A percentile compares a stretch with the other conserved stretches of the same genome.
Conservation (phyloP, 352 stramenopile genomes). For the Pythium aphanidermatum region DNA sequence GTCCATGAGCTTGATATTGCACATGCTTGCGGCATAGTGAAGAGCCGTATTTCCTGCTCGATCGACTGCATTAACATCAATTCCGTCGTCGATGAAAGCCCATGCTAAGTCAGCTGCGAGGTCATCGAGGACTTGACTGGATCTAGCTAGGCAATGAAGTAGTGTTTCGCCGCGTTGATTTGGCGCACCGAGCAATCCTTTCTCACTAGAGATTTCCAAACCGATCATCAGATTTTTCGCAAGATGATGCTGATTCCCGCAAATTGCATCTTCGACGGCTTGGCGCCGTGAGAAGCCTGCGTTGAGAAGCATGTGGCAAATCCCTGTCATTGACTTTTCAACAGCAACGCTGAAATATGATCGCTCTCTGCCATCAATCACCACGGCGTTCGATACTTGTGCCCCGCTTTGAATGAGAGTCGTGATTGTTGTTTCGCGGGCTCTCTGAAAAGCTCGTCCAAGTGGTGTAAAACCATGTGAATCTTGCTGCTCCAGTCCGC, state of each 20-base stretch:
- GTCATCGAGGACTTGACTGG: constrained; percentile 44
- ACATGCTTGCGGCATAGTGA: constrained; percentile 49
- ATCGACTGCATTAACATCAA: constrained; percentile 24
- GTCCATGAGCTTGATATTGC: constrained; percentile 54
- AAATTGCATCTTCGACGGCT: constrained; percentile 66
- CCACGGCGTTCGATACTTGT: constrained; percentile 42
- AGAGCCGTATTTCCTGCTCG: constrained; percentile 36
- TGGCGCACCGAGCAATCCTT: constrained; percentile 24
- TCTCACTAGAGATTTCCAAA: constrained; percentile 41
- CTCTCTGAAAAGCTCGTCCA: constrained; percentile 41
- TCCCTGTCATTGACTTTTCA: constrained; percentile 55
- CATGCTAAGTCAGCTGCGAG: constrained; percentile 54
- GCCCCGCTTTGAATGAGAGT: constrained; percentile 61
- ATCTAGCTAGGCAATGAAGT: constrained; percentile 54
- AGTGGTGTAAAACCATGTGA: constrained; percentile 51
- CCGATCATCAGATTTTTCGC: constrained; percentile 60
- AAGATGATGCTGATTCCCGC: constrained; percentile 63
- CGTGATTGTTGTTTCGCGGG: constrained; percentile 70
- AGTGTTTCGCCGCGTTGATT: constrained; percentile 47
- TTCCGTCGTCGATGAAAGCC: constrained; percentile 51
- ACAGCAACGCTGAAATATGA: constrained; percentile 68
- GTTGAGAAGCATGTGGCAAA: constrained; percentile 74
- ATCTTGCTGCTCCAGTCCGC: constrained; percentile 15
- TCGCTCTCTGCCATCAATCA: constrained; percentile 15
- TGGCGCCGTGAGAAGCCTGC: constrained; percentile 65